Conservation (phyloP, 2,329 filamentous ascomycete genomes). For the Hymenoscyphus fructigenus region DNA sequence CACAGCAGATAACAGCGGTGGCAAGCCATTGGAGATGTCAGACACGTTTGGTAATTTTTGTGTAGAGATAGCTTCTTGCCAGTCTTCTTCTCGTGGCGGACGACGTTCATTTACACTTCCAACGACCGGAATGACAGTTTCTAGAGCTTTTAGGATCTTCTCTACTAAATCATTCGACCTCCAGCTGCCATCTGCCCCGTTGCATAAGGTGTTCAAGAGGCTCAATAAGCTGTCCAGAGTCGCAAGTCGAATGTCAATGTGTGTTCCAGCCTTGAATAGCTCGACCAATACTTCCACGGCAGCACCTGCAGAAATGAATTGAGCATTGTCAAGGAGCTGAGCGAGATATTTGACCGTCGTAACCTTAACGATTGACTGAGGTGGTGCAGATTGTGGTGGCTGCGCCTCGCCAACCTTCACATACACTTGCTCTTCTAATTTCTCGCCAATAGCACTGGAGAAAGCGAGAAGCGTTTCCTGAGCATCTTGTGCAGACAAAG, state of each 20-base stretch:
- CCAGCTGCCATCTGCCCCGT: conserved; percentile 13
- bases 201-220: conserved; percentile 29
- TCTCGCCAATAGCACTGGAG: too few species aligned
- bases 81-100: too few species aligned
- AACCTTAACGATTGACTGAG: conserved; percentile 37
- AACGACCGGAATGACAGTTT: too few species aligned
- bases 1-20: too few species aligned
- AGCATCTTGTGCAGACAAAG: conserved; percentile 13
- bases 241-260: conserved; percentile 40
- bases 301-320: conserved; percentile 58
- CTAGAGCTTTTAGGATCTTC: too few species aligned
- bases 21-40: too few species aligned
- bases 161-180: too few species aligned
- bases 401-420: conserved; percentile 15
- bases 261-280: conserved; percentile 70
- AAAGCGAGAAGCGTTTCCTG: too few species aligned
- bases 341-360: conserved; percentile 45
- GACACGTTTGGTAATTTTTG: too few species aligned
- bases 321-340: conserved; percentile 37
- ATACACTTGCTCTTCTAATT: conserved; percentile 19
- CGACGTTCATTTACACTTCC: too few species aligned
- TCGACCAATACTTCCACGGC: conserved; percentile 98
- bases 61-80: too few species aligned
- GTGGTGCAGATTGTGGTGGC: conserved; percentile 9
- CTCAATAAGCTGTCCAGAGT: conserved; percentile 38